Conservation (phyloP, 2,329 filamentous ascomycete species). For the Thelonectria discophora region DNA sequence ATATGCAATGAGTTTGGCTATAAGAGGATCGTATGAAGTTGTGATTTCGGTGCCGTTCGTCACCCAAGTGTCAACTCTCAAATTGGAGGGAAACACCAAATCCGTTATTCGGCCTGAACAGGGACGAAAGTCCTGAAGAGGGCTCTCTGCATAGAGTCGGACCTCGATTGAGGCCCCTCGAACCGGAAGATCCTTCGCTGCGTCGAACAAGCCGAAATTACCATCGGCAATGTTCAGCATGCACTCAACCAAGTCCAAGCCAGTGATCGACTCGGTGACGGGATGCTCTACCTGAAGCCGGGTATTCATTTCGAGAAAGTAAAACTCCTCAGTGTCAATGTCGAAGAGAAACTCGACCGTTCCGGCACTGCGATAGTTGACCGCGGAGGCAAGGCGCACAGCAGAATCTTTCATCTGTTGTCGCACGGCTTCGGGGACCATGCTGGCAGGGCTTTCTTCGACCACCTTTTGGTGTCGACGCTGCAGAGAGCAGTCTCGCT, state of each 20-base stretch:
- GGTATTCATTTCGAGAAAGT: conserved; percentile 60
- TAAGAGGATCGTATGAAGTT: conserved; percentile 79
- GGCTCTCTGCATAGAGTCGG: conserved; percentile 59
- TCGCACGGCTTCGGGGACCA: conserved; percentile 45
- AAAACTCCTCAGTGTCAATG: conserved; percentile 48
- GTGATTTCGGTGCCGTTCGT: conserved; percentile 75
- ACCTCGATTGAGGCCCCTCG: conserved; percentile 50
- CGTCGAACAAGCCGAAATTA: conserved; percentile 31
- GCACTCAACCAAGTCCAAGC: conserved; percentile 73
- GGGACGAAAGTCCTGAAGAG: conserved; percentile 65
- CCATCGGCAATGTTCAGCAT: conserved; percentile 49
- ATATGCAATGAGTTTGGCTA: conserved; percentile 77
- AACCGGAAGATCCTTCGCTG: not conserved
- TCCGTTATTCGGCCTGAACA: conserved; percentile 66
- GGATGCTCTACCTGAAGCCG: conserved; percentile 60
- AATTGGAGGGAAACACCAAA: conserved; percentile 62
- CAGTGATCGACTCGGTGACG: conserved; percentile 77
- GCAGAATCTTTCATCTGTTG: conserved; percentile 50
- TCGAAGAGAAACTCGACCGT: conserved; percentile 59
- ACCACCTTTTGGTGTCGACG: conserved; percentile 62
- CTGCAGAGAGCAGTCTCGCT: conserved; percentile 62
- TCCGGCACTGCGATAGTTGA: conserved; percentile 53
- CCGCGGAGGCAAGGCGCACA: conserved; percentile 45
- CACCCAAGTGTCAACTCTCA: conserved; percentile 73
- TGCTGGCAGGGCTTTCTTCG: conserved; percentile 55